Evolutionary conservation across 1,284 basidiomycete species (phyloP).

Genomic region (Tilletia walkeri): DNA sequence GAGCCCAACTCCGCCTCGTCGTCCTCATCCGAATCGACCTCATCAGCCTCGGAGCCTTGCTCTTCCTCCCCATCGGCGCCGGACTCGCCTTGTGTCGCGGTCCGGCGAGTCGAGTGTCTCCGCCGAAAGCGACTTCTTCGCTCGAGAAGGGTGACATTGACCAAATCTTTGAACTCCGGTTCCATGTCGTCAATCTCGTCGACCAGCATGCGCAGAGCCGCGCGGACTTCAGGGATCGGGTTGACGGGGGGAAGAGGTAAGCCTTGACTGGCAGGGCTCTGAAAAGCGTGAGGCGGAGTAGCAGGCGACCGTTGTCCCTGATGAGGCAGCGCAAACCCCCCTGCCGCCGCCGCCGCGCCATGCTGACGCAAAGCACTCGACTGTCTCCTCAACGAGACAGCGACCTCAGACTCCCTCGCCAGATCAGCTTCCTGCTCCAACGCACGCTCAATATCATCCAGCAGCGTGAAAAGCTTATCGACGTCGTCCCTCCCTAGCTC

Average conservation of each 20-base stretch:
- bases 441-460: conserved; percentile 37
- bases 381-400: neutral
- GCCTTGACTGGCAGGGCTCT: neutral
- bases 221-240: conserved; percentile 39
- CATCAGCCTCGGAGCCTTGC: conserved; percentile 28
- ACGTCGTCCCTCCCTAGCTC: conserved; percentile 39
- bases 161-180: conserved; percentile 41
- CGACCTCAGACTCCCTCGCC: neutral
- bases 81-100: conserved; percentile 12
- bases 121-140: conserved; percentile 9
- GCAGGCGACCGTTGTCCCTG: conserved; percentile 12
- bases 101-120: neutral
- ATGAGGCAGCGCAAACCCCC: neutral
- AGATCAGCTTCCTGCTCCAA: conserved; percentile 25
- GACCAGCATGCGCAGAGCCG: conserved; percentile 32
- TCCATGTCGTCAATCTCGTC: conserved; percentile 39
- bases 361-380: neutral
- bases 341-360: neutral
- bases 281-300: conserved; percentile 2
- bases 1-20: conserved; percentile 11
- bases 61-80: conserved; percentile 27
- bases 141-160: conserved; percentile 39
- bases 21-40: conserved; percentile 18
- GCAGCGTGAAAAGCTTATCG: conserved; percentile 33
- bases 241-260: conserved; percentile 17